phyloP scores from a whole-genome alignment of 345 rosid genomes.

The Diplotaxis tenuifolia region DNA sequence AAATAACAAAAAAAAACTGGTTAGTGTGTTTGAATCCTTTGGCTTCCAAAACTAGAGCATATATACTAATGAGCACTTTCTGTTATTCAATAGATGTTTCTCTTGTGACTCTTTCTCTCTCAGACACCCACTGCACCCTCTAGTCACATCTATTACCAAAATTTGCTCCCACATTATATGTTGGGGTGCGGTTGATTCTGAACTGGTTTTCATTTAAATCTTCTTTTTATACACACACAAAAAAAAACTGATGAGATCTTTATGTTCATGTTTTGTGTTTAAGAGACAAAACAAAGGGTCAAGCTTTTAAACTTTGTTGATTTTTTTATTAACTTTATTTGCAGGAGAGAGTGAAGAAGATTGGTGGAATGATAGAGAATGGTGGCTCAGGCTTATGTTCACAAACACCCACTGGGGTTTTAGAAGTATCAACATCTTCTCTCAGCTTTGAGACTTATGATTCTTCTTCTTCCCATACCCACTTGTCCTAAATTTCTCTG shows the following conservation, averaged over 20 bases:
- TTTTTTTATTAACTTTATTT: constrained; percentile 14
- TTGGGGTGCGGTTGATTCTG: constrained; percentile 9
- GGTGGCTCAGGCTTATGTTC: constrained; percentile 29
- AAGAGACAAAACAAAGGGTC: constrained; percentile 7
- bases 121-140: constrained; percentile 17
- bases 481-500: constrained; percentile 13
- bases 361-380: constrained; percentile 30
- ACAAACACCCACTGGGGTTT: constrained; percentile 36
- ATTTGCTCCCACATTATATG: constrained; percentile 26
- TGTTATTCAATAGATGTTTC: constrained; percentile 17
- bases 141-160: constrained; percentile 27
- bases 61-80: constrained; percentile 23
- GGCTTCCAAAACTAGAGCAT: constrained; percentile 36
- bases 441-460: constrained; percentile 27
- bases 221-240: background rate
- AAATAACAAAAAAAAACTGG: background rate
- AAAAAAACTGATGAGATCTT: constrained; percentile 4
- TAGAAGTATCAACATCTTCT: constrained; percentile 36
- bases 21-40: constrained; percentile 30
- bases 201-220: background rate
- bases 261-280: constrained; percentile 10
- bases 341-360: constrained; percentile 36
- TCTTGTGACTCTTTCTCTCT: constrained; percentile 31
- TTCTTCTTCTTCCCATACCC: constrained; percentile 30
- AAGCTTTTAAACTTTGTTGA: constrained; percentile 9